Conservation (phyloP, 768 basidiomycete genomes). For the Collybiopsis confluens region DNA sequence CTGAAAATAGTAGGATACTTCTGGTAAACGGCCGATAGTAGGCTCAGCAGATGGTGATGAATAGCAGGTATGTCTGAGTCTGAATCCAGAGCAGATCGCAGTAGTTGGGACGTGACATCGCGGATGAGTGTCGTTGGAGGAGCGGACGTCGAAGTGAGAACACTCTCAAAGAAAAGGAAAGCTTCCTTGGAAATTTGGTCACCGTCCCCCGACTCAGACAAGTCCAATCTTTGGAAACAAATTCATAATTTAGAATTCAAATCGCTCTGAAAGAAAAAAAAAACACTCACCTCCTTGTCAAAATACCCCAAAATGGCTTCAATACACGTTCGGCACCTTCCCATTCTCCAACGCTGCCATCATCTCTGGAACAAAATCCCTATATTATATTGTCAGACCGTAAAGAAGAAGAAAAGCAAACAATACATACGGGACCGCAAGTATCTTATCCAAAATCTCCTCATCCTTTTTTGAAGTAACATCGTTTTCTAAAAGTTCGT, state of each 20-base stretch:
- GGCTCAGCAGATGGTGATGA: constrained; percentile 34
- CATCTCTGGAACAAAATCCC: not conserved
- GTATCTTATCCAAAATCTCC: constrained; percentile 33
- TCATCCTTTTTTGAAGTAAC: constrained; percentile 33
- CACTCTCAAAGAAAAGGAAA: not conserved
- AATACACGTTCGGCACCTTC: constrained; percentile 54
- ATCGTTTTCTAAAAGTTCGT: constrained; percentile 46
- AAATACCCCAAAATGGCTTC: constrained; percentile 41
- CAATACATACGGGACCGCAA: constrained; percentile 45
- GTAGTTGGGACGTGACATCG: not conserved
- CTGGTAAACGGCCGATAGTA: constrained; percentile 62
- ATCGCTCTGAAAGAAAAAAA: no score
- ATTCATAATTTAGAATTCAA: no score
- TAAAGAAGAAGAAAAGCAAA: constrained; percentile 23
- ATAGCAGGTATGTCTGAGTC: constrained; percentile 12
- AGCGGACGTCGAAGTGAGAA: not conserved
- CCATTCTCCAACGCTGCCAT: constrained; percentile 33
- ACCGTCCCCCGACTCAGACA: not conserved
- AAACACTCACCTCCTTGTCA: constrained; percentile 31
- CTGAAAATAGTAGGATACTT: constrained; percentile 53
- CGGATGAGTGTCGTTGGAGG: not conserved
- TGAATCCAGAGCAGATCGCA: not conserved
- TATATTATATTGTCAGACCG: constrained; percentile 25
- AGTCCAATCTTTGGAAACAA: not conserved
- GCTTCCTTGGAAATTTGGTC: not conserved